phyloP scores from a whole-genome alignment of 768 basidiomycete species.

The Pleurotus giganteus region DNA sequence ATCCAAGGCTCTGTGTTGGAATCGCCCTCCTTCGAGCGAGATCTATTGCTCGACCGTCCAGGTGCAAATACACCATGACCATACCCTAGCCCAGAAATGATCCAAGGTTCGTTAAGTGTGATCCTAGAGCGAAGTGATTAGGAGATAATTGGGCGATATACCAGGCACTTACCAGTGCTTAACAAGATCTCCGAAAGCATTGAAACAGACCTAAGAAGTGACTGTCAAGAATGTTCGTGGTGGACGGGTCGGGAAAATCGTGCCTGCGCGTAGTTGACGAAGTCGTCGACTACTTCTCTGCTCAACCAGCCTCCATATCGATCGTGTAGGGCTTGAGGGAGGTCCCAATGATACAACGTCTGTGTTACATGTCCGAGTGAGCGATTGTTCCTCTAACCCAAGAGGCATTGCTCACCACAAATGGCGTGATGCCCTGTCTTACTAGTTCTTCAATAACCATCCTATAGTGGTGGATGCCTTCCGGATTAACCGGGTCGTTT shows the following conservation, averaged over 20 bases:
- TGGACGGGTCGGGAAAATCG: slow-evolving; percentile 1
- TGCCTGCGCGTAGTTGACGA: slow-evolving; percentile 55
- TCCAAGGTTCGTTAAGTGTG: slow-evolving; percentile 76
- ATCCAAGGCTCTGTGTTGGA: slow-evolving; percentile 63
- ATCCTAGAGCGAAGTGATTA: slow-evolving; percentile 37
- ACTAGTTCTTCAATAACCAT: slow-evolving; percentile 64
- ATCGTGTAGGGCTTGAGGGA: slow-evolving; percentile 70
- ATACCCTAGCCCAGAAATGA: slow-evolving; percentile 61
- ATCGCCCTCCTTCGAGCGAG: slow-evolving; percentile 53
- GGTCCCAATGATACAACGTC: slow-evolving; percentile 79
- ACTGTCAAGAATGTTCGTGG: not conserved
- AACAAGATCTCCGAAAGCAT: slow-evolving; percentile 69
- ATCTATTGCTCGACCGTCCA: slow-evolving; percentile 63
- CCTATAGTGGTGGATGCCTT: slow-evolving; percentile 67
- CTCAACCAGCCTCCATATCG: slow-evolving; percentile 78
- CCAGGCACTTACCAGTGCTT: slow-evolving; percentile 56
- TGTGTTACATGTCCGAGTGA: slow-evolving; percentile 26
- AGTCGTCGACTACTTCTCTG: slow-evolving; percentile 63
- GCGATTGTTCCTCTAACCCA: too few relatives aligned
- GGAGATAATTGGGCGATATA: not conserved
- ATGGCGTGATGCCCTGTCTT: slow-evolving; percentile 57
- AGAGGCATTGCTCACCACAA: slow-evolving; percentile 49
- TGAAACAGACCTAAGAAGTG: slow-evolving; percentile 53
- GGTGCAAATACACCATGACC: slow-evolving; percentile 66
- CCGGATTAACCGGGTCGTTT: slow-evolving; percentile 60